Base-by-base conservation (phyloP, 148 eudicot species). In the Spergularia bocconei region DNA sequence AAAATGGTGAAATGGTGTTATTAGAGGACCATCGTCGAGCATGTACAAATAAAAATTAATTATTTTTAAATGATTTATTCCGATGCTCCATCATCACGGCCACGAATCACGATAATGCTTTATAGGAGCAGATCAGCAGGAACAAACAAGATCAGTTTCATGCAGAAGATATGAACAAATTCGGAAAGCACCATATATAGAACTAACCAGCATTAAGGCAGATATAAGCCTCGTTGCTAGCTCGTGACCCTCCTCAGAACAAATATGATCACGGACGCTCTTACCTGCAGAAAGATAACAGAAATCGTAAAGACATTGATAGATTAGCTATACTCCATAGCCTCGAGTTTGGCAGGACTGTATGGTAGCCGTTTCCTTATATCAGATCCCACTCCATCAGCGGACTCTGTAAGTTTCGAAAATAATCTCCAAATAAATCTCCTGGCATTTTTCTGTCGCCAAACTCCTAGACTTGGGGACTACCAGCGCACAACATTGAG, bases 61-160 rank as follows among this genome's bases (percentile, higher is more conserved):
- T 29, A 29, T 29, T 0, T 29, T 0, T 0, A 29, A 29, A 29
- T n/a, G n/a, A n/a, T n/a, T n/a, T n/a, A n/a, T n/a, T n/a, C n/a
- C n/a, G n/a, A n/a, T n/a, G n/a, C n/a, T n/a, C n/a, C n/a, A n/a
- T n/a, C n/a, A n/a, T n/a, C n/a, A n/a, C n/a, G n/a, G n/a, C n/a
- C n/a, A n/a, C n/a, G n/a, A n/a, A n/a, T n/a, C 94, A 77, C 97
- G 91, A 82, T 92, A 96, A 80, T 91, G 86, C 99, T 96, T 89
- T 52, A 15, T 71, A 78, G 63, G 67, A 80, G 57, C 71, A 73
- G 71, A 67, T 16, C 3, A 47, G 44, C 15, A 57, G 47, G 7
- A 77, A 10, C 5, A 48, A 14, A 11, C 6, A 71, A 51, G 39
- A 76, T 67, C 13, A 38, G 33, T 57, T 73, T 36, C 33, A 29